phyloP scores from a whole-genome alignment of 2,329 filamentous ascomycete genomes.

The Trichoderma sp. region DNA sequence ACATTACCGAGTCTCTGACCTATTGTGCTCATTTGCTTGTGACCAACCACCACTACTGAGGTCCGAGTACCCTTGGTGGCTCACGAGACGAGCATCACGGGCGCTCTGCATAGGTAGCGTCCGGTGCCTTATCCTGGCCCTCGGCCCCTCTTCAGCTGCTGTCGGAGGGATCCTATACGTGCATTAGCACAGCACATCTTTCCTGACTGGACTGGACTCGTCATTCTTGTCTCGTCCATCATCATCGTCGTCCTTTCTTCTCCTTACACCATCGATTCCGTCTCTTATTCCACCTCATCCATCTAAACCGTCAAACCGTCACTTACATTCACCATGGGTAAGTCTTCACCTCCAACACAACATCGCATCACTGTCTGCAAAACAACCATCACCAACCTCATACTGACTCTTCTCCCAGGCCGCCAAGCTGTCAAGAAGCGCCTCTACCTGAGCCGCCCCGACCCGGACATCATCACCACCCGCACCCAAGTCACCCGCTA shows the following conservation, averaged over 20 bases:
- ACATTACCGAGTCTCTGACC: no score
- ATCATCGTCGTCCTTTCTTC: background rate
- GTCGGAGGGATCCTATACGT: no score
- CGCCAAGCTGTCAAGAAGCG: slow-evolving; percentile 42
- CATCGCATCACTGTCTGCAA: background rate
- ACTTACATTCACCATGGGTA: slow-evolving; percentile 21
- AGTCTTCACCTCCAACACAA: background rate
- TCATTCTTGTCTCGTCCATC: no score
- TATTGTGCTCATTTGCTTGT: no score
- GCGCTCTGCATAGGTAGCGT: background rate
- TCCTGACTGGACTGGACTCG: no score
- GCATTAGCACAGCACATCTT: no score
- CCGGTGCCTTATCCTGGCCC: background rate
- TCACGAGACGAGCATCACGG: no score
- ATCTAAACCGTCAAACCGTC: no score
- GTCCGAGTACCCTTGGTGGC: no score
- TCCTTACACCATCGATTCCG: background rate
- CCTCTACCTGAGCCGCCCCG: slow-evolving; percentile 47
- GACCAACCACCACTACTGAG: no score
- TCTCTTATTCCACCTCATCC: no score
- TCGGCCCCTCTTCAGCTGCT: no score
- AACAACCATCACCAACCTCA: background rate
- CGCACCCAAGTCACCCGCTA: slow-evolving; percentile 45
- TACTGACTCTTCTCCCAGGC: slow-evolving; percentile 1
- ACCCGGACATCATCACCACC: slow-evolving; percentile 43